phyloP scores from a whole-genome alignment of 352 stramenopile genomes.

The Peronospora belbahrii region DNA sequence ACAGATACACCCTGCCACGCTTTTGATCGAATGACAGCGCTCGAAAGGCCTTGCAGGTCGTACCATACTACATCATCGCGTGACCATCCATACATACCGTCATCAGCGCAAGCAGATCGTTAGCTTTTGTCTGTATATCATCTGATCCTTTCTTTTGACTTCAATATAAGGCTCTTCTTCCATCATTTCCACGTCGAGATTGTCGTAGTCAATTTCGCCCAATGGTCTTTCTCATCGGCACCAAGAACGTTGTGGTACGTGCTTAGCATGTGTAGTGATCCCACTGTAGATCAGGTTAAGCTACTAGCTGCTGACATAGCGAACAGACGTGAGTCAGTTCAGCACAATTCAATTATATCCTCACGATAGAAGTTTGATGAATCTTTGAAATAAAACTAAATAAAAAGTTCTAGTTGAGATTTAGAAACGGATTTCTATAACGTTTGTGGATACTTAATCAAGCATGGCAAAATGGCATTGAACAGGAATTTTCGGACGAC shows the following conservation, averaged over 20 bases:
- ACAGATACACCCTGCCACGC: constrained; percentile 67
- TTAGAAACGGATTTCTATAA: not conserved
- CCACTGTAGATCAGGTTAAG: constrained; percentile 12
- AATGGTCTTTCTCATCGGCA: constrained; percentile 23
- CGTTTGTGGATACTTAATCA: not conserved
- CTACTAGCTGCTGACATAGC: too few species aligned
- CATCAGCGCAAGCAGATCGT: constrained; percentile 43
- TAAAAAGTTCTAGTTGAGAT: too few species aligned
- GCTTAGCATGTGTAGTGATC: constrained; percentile 10
- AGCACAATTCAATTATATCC: too few species aligned
- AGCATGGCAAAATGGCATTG: constrained; percentile 35
- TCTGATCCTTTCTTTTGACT: not conserved
- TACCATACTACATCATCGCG: constrained; percentile 42
- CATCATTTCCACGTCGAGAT: constrained; percentile 20
- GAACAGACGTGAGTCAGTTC: too few species aligned
- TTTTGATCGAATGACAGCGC: constrained; percentile 42
- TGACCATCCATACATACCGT: constrained; percentile 45
- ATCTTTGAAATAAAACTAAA: not conserved
- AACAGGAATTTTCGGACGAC: constrained; percentile 73
- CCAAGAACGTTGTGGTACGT: constrained; percentile 26
- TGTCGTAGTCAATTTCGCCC: constrained; percentile 35
- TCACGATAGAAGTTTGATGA: constrained; percentile 1
- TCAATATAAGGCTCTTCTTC: not conserved
- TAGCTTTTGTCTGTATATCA: constrained; percentile 36
- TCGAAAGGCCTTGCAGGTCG: constrained; percentile 38